A percentile compares a stretch with the other conserved stretches of the same genome.
phyloP scores from a whole-genome alignment of 2,329 filamentous ascomycete genomes.

The Cadophora sp. region DNA sequence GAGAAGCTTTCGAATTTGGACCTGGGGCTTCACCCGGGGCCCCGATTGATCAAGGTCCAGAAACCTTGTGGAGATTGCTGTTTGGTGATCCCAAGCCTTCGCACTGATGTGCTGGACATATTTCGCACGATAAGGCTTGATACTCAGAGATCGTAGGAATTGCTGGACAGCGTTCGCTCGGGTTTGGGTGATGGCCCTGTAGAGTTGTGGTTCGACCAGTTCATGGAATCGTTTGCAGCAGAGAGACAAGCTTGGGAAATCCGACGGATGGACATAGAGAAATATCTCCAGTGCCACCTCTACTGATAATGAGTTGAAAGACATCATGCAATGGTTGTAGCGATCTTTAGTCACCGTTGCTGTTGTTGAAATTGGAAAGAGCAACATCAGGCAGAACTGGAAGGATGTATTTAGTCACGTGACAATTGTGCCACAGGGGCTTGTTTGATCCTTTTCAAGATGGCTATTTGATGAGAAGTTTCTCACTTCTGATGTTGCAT shows the following conservation, averaged over 20 bases:
- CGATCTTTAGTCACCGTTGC: neutral
- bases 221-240: neutral
- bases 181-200: neutral
- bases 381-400: neutral
- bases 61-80: neutral
- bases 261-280: neutral
- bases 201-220: neutral
- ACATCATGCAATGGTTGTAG: neutral
- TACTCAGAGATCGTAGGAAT: neutral
- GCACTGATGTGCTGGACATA: neutral
- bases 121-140: neutral
- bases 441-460: too few species aligned
- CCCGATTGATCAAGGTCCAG: neutral
- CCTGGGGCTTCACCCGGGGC: neutral
- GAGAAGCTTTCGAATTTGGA: too few species aligned
- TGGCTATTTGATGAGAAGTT: too few species aligned
- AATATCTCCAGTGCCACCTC: neutral
- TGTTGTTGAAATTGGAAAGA: neutral
- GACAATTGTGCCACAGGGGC: too few species aligned
- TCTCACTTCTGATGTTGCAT: too few species aligned
- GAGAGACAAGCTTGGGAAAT: neutral
- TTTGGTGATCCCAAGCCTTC: neutral
- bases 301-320: neutral
- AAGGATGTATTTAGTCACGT: neutral
- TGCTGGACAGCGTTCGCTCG: neutral